These are phyloP conservation scores for Lasiodiplodia hormozganensis DNA, from an alignment of 2,329 filamentous ascomycete genomes.

Conservation along the genomic window DNA sequence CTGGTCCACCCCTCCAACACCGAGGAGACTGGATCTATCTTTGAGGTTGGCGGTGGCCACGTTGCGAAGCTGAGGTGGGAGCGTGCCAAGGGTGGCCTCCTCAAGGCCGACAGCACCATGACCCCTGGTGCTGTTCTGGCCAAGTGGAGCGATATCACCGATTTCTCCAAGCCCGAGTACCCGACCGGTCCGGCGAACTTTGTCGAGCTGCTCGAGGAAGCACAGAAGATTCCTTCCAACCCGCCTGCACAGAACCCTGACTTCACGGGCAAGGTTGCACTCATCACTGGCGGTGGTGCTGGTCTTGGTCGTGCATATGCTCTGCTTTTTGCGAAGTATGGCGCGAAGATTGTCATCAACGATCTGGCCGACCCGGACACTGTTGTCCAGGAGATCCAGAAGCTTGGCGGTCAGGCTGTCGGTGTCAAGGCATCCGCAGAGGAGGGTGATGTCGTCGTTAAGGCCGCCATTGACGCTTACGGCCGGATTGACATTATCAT, in stretches of 20 bases:
- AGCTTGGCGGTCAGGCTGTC: conserved; percentile 85
- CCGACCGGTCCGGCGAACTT: conserved; percentile 89
- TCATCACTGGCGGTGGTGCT: conserved; percentile 87
- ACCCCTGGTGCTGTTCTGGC: conserved; percentile 86
- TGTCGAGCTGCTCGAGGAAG: conserved; percentile 82
- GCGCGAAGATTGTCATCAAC: conserved; percentile 90
- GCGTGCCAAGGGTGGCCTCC: conserved; percentile 83
- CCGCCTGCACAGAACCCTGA: conserved; percentile 75
- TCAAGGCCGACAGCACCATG: conserved; percentile 87
- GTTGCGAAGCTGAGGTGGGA: conserved; percentile 95
- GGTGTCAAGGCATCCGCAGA: conserved; percentile 94
- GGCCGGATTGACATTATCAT: conserved; percentile 93
- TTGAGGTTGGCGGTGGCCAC: conserved; percentile 92
- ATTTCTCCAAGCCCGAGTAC: conserved; percentile 85
- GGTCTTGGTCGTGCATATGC: conserved; percentile 91
- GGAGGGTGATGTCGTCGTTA: conserved; percentile 89
- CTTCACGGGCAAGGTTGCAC: conserved; percentile 83
- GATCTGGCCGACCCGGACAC: conserved; percentile 91
- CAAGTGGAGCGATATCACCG: conserved; percentile 86
- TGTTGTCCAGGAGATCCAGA: conserved; percentile 91
- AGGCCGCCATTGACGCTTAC: conserved; percentile 90
- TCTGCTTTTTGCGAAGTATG: conserved; percentile 83
- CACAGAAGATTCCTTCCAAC: conserved; percentile 77
- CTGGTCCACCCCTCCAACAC: conserved; percentile 87
- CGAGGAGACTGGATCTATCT: conserved; percentile 84